Evolutionary conservation across 1,139 yeast genomes (phyloP), one percentile per base, ranked within the genome.

Genomic region (Yamadazyma mexicana): DNA sequence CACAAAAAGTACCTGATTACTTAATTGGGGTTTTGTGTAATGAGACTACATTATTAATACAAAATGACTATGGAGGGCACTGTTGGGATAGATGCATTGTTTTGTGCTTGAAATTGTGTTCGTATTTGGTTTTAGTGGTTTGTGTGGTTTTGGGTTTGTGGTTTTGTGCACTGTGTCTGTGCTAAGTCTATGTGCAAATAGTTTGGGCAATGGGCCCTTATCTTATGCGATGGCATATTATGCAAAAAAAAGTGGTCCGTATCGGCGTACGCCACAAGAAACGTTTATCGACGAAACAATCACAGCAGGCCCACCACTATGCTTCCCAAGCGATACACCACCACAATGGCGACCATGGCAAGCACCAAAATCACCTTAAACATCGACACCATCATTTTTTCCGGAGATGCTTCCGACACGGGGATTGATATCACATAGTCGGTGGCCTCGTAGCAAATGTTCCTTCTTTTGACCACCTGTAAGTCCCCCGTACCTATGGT

Each of bases 361-460:
- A 30, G 9, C 33, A 30, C 15, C 24, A 18, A 30, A 17, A 18
- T 18, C 12, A 18, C 18, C 24, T 18, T 12, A 8, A 18, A 18
- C 24, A 30, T 27, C 17, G 27, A 20, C 11, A 11, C n/a, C 5
- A 14, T 10, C 18, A 15, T 9, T 25, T 11, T n/a, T 12, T 34
- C 27, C 3, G 32, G 24, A n/a, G 33, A 10, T 10, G 64, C 65
- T 40, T 66, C 70, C 1, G 66, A 57, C 24, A 69, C 54, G 2
- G 77, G 77, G 22, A 72, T 71, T 44, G 69, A 62, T 8, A 70
- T 70, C 23, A 71, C 75, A 43, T 66, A 65, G 38, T 67, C 74
- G 1, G 73, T 70, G 1, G 77, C 75, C 45, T 61, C 71, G 39
- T 55, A 63, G 40, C 77, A 72, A 17, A 71, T 56, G 14, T 64